phyloP scores from a whole-genome alignment of 2,329 filamentous ascomycete species.

The Fusarium torulosum region DNA sequence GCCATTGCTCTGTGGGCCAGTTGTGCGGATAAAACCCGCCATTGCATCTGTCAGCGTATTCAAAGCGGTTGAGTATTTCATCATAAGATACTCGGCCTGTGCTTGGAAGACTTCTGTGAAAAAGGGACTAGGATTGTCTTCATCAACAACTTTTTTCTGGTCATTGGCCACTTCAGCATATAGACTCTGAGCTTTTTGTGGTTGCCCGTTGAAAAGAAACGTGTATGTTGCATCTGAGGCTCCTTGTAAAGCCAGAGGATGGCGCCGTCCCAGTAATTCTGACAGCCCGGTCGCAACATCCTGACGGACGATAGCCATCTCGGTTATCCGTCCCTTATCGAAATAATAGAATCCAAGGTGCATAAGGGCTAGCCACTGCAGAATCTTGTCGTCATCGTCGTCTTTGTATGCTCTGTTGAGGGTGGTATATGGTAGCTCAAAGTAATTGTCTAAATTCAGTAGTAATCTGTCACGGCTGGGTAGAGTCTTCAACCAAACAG shows the following conservation, averaged over 20 bases:
- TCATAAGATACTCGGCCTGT: not conserved
- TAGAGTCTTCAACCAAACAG: not conserved
- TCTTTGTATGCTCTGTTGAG: not conserved
- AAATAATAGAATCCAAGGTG: constrained; percentile 1
- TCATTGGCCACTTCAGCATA: not conserved
- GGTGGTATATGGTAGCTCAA: not conserved
- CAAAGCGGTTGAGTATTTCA: not conserved
- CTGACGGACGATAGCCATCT: not conserved
- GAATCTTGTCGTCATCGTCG: not conserved
- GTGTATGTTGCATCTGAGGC: not conserved
- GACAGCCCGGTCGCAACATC: not conserved
- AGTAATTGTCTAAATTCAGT: not conserved
- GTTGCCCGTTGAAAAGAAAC: not conserved
- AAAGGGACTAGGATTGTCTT: not conserved
- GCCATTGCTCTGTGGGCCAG: not conserved
- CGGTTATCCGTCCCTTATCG: not conserved
- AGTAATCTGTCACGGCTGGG: not conserved
- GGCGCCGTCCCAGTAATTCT: not conserved
- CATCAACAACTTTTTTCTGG: not conserved
- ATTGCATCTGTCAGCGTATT: not conserved
- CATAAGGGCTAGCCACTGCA: not conserved
- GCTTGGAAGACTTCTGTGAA: not conserved
- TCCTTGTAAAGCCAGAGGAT: not conserved
- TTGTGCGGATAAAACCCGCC: not conserved
- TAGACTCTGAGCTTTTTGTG: not conserved